Base-by-base conservation (phyloP, 2,329 filamentous ascomycete species). In the Monilinia fructicola region DNA sequence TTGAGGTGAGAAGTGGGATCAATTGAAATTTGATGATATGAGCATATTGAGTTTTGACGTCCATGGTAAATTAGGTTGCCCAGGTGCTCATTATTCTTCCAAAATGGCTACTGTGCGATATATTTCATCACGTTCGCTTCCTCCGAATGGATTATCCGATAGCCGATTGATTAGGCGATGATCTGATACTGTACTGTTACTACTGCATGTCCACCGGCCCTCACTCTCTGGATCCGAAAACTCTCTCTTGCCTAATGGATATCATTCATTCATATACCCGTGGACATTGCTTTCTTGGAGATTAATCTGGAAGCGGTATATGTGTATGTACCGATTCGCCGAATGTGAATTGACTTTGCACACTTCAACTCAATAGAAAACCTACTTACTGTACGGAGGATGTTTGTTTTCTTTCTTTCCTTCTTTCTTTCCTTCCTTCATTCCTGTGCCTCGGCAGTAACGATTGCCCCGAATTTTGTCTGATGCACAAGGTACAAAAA, bases 81-180 rank as follows among this genome's bases (percentile, higher is more conserved):
- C 40, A 44, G 7, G 10, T 28, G 50, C 21, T 54, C 5, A 53
- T 31, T 28, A 28, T 31, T 54, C 26, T 11, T 54, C 26, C 26
- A 14, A 54, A 54, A 16, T 16, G 50, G 55, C 55, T 48, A 35
- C 42, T 48, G 40, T 28, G 35, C 18, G 42, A 35, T n/a, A 21
- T 5, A 44, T 59, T 48, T 35, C 40, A 48, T 59, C 56, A 35
- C 56, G 48, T 59, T 59, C 56, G 56, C 42, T 59, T 48, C 42
- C 23, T 48, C 42, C 42, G 56, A 59, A 42, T 31, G 42, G 26
- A 23, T 11, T 46, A n/a, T 7, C 2, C 6, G 56, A 46, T 59
- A 48, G 28, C 55, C 42, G 55, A 46, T 46, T 31, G 40, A 58
- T 58, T 46, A 58, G 55, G 31, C 55, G 12, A 56, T 55, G 55